Base-by-base conservation (phyloP, 208 protist genomes). In the Leishmania guyanensis region DNA sequence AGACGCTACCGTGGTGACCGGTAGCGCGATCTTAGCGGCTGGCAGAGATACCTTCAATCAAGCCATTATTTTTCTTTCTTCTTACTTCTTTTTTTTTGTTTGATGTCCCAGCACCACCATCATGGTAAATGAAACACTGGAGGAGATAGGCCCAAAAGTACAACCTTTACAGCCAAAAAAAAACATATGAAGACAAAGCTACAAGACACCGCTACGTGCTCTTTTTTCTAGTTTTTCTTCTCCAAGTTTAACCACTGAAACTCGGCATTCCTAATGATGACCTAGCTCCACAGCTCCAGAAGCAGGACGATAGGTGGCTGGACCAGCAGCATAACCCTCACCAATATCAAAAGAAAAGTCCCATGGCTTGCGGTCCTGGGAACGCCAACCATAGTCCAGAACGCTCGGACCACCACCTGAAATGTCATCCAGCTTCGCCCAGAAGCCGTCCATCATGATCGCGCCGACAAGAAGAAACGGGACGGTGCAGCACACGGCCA, bases 341-440 rank as follows among this genome's bases (percentile, higher is more conserved):
- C 94, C 94, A 70, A 94, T 93, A 79, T 95, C 92, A 78, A 97
- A 97, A 56, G 90, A 86, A 84, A 97, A 97, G 83, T 97, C 92
- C 94, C 94, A 97, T 22, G 94, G 94, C 87, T 97, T 93, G 60
- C 90, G 84, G 79, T 93, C 92, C 74, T 93, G 81, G 29, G 88
- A 89, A 70, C 90, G 86, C 91, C 90, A 95, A 69, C 91, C 92
- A 71, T 95, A 95, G 78, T 97, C 92, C 65, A 95, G 82, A 36
- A 91, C 88, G 65, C 86, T 92, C 36, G 92, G 88, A 58, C 94
- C 94, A 70, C 94, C 94, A 36, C 92, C 94, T 46, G 91, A 78
- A 80, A 95, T 94, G 48, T 93, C 94, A 86, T 95, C 94, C 53
- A 97, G 83, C 86, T 95, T 95, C 12, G 93, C 79, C 90, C 90